Evolutionary conservation across 2,329 filamentous ascomycete genomes (phyloP).

Genomic region (Fusarium aywerte): DNA sequence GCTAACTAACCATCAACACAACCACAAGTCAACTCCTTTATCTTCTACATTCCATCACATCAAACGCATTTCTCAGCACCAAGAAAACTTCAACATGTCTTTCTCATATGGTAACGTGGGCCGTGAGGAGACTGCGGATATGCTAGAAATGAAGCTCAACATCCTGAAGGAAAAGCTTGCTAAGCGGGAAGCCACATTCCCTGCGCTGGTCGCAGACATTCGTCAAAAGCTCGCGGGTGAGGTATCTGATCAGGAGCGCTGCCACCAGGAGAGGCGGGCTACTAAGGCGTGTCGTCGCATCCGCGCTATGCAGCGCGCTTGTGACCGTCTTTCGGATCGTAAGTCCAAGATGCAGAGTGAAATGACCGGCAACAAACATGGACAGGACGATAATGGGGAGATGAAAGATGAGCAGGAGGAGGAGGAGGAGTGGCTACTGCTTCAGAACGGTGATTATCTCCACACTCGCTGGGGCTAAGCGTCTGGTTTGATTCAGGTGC

Average conservation of each 20-base stretch:
- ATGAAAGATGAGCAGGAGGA: neutral
- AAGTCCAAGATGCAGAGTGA: neutral
- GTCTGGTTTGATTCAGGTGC: no score
- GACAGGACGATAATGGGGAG: no score
- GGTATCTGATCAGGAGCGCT: neutral
- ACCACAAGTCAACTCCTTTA: no score
- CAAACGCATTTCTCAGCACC: no score
- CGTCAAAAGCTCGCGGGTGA: neutral
- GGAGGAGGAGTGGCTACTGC: neutral
- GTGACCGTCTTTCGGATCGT: neutral
- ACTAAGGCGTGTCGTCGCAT: neutral
- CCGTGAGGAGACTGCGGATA: neutral
- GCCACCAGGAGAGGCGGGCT: neutral
- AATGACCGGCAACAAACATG: no score
- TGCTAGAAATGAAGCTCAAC: neutral
- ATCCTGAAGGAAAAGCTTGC: neutral
- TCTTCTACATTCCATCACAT: no score
- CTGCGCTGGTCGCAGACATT: neutral
- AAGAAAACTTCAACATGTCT: neutral
- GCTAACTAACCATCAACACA: no score
- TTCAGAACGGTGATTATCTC: neutral
- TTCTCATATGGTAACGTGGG: accelerated
- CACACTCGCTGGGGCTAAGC: neutral
- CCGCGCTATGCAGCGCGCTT: neutral
- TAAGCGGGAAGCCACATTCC: accelerated